phyloP scores from a whole-genome alignment of 2,329 filamentous ascomycete genomes.

The Colletotrichum sp. region DNA sequence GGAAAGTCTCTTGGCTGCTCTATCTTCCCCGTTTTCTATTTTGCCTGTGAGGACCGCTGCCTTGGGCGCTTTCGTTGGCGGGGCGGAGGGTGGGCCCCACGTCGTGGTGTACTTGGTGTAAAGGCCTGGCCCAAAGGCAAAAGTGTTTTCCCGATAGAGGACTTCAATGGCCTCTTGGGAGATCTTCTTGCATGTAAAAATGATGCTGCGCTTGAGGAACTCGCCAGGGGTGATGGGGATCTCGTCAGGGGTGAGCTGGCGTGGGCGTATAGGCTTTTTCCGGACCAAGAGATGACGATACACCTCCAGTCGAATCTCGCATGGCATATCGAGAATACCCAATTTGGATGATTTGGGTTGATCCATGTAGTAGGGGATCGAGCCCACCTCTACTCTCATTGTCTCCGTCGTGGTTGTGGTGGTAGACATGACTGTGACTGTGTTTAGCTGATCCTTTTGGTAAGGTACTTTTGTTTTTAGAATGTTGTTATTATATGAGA shows the following conservation, averaged over 20 bases:
- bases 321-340: not conserved
- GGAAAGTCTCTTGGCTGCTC: rapidly evolving
- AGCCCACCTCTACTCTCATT: not conserved
- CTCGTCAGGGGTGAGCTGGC: not conserved
- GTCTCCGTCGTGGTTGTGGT: not conserved
- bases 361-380: not conserved
- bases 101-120: not conserved
- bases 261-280: not conserved
- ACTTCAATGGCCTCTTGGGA: not conserved
- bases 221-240: not conserved
- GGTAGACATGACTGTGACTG: not conserved
- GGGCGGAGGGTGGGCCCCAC: not conserved
- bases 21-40: rapidly evolving
- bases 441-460: not conserved
- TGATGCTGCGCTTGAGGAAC: not conserved
- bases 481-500: not conserved
- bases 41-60: not conserved
- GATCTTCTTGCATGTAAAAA: not conserved
- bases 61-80: not conserved
- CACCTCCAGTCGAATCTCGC: not conserved
- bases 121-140: not conserved
- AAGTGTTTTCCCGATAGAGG: not conserved
- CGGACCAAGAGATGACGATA: not conserved
- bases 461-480: not conserved
- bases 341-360: not conserved